Evolutionary conservation across 208 protist species (phyloP).

Genomic region (Porcisia hertigi): DNA sequence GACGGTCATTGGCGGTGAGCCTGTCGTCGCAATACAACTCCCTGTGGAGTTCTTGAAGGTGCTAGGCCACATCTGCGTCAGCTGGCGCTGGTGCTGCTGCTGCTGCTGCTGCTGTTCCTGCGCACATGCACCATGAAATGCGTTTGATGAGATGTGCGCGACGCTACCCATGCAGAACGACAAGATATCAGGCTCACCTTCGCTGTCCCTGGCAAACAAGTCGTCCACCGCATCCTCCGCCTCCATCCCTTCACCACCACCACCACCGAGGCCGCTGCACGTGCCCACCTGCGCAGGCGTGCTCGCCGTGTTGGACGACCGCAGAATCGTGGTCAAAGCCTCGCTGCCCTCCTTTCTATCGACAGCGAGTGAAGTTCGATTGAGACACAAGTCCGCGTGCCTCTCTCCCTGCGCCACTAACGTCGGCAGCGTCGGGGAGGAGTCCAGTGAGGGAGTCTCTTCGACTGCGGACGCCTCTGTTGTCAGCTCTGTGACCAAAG

Average conservation of each 20-base stretch:
- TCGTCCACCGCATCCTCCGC: neutral
- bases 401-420: neutral
- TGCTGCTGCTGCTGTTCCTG: neutral
- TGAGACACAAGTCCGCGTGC: neutral
- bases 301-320: neutral
- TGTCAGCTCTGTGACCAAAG: neutral
- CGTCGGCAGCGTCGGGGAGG: neutral
- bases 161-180: neutral
- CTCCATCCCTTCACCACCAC: neutral
- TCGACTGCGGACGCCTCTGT: neutral
- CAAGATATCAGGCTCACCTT: neutral
- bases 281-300: neutral
- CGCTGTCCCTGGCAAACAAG: neutral
- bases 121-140: neutral
- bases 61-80: conserved; percentile 1
- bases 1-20: conserved; percentile 1
- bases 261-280: neutral
- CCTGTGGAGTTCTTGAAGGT: neutral
- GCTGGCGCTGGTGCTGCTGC: neutral
- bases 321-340: neutral
- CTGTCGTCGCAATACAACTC: neutral
- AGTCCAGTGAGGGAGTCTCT: neutral
- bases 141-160: neutral
- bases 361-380: too few species aligned
- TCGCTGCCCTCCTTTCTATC: neutral